Base-by-base conservation (phyloP, 441 rosid genomes). In the Jatropha multifida region DNA sequence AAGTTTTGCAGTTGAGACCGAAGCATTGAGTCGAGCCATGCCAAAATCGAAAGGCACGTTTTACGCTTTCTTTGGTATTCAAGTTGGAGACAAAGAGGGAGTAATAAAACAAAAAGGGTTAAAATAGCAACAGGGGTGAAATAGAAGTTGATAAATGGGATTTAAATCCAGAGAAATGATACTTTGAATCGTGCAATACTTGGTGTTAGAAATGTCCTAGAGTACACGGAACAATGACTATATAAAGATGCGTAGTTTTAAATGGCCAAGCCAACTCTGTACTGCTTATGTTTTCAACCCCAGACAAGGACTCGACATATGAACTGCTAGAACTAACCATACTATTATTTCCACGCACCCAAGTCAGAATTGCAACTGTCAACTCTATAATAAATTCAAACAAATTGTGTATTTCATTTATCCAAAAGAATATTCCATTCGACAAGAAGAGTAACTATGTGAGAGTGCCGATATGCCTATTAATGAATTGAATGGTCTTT, bases 221-320 rank as follows among this genome's bases (percentile, higher is more conserved):
- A 23, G 55, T 46, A 14, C 55, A 67, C 56, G 70, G 56, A 46
- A 44, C 70, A 67, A 67, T 54, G 49, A 37, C 62, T 38, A 9
- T 7, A 69, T 51, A 41, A n/a, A 41, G 38, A 56, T 58, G 37
- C 7, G 41, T 42, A n/a, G 42, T 27, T 59, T 44, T 23, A 51
- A 59, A 42, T 44, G 20, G 66, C 54, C 12, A 72, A 56, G 37
- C 26, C 38, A 23, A 42, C 2, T 26, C 13, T 42, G 66, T 44
- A 15, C 56, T 52, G 0, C 41, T 18, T 5, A 55, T 55, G 65
- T 23, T 42, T 26, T 15, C 40, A 60, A 20, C 67, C 26, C 42
- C 74, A 72, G 67, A 46, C 42, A 60, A 20, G 44, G 66, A 72
- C 56, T 44, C 42, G n/a, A 14, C 74, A 46, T 4, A 15, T 71